These are phyloP conservation scores for Crucibulum laeve DNA, from an alignment of 768 basidiomycete species.

Conservation along the genomic window DNA sequence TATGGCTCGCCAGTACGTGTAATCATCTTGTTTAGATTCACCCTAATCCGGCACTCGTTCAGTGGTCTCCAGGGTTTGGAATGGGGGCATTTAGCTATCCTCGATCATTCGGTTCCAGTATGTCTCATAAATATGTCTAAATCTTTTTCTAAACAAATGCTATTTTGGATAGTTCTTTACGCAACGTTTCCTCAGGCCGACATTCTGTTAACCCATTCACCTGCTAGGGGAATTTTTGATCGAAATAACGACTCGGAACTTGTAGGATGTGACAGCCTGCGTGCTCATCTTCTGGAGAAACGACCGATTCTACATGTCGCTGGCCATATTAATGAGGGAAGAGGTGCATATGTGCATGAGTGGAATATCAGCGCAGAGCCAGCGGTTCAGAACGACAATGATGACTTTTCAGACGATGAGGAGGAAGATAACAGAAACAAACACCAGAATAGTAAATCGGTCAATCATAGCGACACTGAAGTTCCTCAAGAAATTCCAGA, in stretches of 20 bases:
- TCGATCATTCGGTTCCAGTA: constrained; percentile 30
- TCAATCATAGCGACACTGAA: not conserved
- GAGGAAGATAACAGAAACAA: constrained; percentile 1
- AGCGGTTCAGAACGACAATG: constrained; percentile 15
- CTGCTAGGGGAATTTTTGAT: constrained; percentile 53
- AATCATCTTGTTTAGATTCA: not conserved
- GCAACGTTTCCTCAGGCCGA: constrained; percentile 30
- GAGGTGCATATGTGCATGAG: constrained; percentile 38
- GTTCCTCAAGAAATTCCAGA: not conserved
- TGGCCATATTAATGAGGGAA: constrained; percentile 68
- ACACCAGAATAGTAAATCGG: not conserved
- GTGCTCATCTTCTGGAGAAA: constrained; percentile 30
- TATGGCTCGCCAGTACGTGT: constrained; percentile 62
- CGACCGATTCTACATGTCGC: constrained; percentile 45
- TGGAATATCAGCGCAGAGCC: constrained; percentile 25
- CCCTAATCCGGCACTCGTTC: not conserved
- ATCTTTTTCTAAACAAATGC: too few species aligned
- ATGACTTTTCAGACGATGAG: constrained; percentile 7
- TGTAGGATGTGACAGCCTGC: constrained; percentile 51
- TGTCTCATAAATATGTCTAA: not conserved
- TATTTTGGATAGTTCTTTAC: constrained; percentile 16
- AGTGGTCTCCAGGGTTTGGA: constrained; percentile 45
- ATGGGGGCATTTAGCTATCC: constrained; percentile 53
- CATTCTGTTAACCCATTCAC: constrained; percentile 61
- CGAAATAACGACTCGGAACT: constrained; percentile 24